Evolutionary conservation across 1,139 yeast species (phyloP).

Genomic region (Casaregolazyma suthepensis): DNA sequence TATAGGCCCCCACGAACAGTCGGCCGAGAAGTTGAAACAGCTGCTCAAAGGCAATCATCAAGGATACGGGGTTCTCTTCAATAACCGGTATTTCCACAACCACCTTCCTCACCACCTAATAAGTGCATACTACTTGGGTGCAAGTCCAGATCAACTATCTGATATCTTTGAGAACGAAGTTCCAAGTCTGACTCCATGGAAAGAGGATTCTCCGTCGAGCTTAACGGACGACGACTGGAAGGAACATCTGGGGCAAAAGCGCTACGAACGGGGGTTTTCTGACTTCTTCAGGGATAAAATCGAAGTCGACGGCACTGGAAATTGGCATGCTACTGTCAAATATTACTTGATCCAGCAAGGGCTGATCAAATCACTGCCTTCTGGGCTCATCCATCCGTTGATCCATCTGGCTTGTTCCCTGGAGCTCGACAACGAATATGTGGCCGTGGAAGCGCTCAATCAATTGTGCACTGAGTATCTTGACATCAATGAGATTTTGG

Average conservation of each 20-base stretch:
- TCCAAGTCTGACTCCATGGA: constrained; percentile 23
- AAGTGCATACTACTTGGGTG: constrained; percentile 22
- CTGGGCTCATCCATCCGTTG: constrained; percentile 30
- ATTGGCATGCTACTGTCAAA: constrained; percentile 26
- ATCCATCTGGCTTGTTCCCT: constrained; percentile 33
- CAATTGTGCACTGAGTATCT: constrained; percentile 17
- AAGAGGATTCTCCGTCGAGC: constrained; percentile 30
- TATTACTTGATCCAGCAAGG: constrained; percentile 15
- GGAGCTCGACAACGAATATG: constrained; percentile 27
- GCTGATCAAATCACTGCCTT: constrained; percentile 22
- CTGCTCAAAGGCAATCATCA: constrained; percentile 24
- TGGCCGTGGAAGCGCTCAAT: constrained; percentile 31
- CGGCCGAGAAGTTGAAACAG: constrained; percentile 4
- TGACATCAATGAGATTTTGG: constrained; percentile 3
- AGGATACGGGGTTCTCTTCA: constrained; percentile 26
- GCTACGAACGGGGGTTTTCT: constrained; percentile 28
- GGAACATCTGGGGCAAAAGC: constrained; percentile 24
- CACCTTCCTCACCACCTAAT: constrained; percentile 28
- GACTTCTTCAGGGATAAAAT: constrained; percentile 30
- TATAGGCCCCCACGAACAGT: not conserved
- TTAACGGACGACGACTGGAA: constrained; percentile 31
- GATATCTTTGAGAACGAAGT: constrained; percentile 23
- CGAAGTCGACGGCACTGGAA: constrained; percentile 21
- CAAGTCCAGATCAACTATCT: constrained; percentile 20
- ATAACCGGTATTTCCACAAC: constrained; percentile 28